A percentile compares a stretch with the other conserved stretches of the same genome.
Evolutionary conservation across 352 stramenopile species (phyloP).

Genomic region (Phytophthora hybrid): DNA sequence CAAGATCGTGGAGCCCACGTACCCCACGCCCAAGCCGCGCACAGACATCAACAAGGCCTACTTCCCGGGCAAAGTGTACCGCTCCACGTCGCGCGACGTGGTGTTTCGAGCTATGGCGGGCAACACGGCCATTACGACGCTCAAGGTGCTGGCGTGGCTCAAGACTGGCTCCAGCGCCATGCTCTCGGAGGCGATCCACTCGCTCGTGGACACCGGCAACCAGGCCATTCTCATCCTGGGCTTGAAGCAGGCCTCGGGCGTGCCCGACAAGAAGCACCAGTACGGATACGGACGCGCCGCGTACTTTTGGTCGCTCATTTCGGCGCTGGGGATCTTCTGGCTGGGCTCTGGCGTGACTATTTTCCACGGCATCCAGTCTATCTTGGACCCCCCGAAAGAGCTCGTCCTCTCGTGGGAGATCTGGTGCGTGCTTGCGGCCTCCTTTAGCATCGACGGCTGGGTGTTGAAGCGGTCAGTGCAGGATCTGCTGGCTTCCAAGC

Average conservation of each 20-base stretch:
- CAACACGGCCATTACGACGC: slow-evolving; percentile 95
- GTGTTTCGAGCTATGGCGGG: slow-evolving; percentile 92
- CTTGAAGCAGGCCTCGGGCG: slow-evolving; percentile 82
- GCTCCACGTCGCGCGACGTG: slow-evolving; percentile 78
- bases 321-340: slow-evolving; percentile 98
- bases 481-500: slow-evolving; percentile 85
- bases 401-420: slow-evolving; percentile 89
- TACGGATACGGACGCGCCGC: slow-evolving; percentile 98
- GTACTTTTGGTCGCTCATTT: slow-evolving; percentile 99
- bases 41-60: slow-evolving; percentile 90
- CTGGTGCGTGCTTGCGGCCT: slow-evolving; percentile 96
- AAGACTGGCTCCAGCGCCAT: slow-evolving; percentile 96
- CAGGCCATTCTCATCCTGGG: slow-evolving; percentile 93
- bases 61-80: slow-evolving; percentile 84
- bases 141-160: slow-evolving; percentile 76
- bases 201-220: slow-evolving; percentile 97
- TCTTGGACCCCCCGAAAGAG: slow-evolving; percentile 73
- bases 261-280: slow-evolving; percentile 95
- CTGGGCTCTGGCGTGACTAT: slow-evolving; percentile 96
- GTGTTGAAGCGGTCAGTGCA: slow-evolving; percentile 94
- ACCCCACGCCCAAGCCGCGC: slow-evolving; percentile 58
- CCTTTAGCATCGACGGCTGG: slow-evolving; percentile 96
- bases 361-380: slow-evolving; percentile 91
- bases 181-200: slow-evolving; percentile 98
- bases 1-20: slow-evolving; percentile 52